These are phyloP conservation scores for Dichomitus squalens DNA, from an alignment of 1,284 basidiomycete genomes.

Conservation along the genomic window DNA sequence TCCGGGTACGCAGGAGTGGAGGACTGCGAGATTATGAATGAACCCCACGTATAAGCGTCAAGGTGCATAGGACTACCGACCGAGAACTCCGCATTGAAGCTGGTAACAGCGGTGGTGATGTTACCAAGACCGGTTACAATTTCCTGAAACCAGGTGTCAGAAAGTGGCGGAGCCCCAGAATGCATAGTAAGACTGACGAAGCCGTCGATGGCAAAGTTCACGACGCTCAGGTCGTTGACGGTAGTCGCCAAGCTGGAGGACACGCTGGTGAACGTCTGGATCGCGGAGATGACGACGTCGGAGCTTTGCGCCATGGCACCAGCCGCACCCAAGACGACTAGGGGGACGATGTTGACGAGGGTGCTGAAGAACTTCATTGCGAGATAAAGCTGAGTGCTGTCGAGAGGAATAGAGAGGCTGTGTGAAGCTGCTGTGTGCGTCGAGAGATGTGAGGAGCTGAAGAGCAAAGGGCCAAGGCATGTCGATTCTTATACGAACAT, in stretches of 20 bases:
- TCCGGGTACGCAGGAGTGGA: not conserved
- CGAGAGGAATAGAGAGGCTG: not conserved
- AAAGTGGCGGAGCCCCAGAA: not conserved
- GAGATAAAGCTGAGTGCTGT: too few relatives aligned
- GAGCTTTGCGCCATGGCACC: not conserved
- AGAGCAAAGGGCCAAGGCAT: not conserved
- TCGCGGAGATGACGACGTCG: not conserved
- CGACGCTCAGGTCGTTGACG: not conserved
- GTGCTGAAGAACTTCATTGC: slow-evolving; percentile 3
- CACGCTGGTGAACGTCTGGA: not conserved
- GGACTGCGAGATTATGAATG: not conserved
- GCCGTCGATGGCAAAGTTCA: not conserved
- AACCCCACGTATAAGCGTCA: not conserved
- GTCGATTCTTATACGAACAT: not conserved
- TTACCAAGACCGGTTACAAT: slow-evolving; percentile 1
- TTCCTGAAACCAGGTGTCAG: not conserved
- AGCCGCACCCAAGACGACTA: not conserved
- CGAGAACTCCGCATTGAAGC: not conserved
- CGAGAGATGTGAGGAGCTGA: not conserved
- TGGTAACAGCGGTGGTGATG: slow-evolving; percentile 3
- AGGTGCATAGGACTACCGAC: not conserved
- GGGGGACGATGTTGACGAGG: not conserved
- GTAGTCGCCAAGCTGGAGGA: not conserved
- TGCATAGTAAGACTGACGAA: not conserved
- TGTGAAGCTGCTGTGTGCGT: not conserved